phyloP scores from a whole-genome alignment of 2,329 filamentous ascomycete species.

The Ceratocystis papillata region DNA sequence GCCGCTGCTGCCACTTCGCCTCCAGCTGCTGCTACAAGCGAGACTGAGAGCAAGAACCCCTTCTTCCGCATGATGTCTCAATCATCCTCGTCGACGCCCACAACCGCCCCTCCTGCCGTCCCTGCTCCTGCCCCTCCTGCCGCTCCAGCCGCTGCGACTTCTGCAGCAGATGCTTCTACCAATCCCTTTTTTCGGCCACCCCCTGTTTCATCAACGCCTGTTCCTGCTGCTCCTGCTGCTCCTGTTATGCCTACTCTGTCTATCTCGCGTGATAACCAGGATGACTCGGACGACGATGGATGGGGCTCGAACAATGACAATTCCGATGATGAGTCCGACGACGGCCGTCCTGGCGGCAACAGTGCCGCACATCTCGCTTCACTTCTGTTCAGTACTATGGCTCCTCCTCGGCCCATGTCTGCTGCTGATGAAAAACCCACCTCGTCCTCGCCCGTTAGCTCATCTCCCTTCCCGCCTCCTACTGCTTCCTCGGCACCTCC shows the following conservation, averaged over 20 bases:
- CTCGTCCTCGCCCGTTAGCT: constrained; percentile 32
- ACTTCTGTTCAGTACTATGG: constrained; percentile 95
- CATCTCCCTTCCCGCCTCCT: constrained; percentile 32
- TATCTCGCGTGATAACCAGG: constrained; percentile 50
- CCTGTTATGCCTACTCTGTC: constrained; percentile 39
- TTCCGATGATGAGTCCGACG: constrained; percentile 61
- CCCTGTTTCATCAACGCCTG: constrained; percentile 30
- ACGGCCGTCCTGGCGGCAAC: constrained; percentile 66
- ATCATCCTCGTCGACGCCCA: constrained; percentile 36
- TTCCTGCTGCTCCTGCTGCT: constrained; percentile 34
- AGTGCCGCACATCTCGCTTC: constrained; percentile 87
- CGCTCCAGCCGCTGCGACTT: constrained; percentile 45
- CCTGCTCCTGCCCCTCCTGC: constrained; percentile 27
- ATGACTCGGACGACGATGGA: constrained; percentile 55
- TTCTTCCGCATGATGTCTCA: constrained; percentile 86
- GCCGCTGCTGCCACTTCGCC: constrained; percentile 37
- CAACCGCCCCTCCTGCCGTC: constrained; percentile 31
- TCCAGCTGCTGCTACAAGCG: constrained; percentile 43
- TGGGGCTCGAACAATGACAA: constrained; percentile 69
- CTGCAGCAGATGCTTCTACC: constrained; percentile 53
- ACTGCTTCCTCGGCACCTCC: constrained; percentile 35
- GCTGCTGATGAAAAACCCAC: constrained; percentile 61
- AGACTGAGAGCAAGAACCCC: constrained; percentile 81
- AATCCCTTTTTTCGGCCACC: constrained; percentile 69
- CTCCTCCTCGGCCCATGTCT: constrained; percentile 75